These are phyloP conservation scores for Podaxis mareebaensis DNA, from an alignment of 768 basidiomycete genomes.

Conservation along the genomic window DNA sequence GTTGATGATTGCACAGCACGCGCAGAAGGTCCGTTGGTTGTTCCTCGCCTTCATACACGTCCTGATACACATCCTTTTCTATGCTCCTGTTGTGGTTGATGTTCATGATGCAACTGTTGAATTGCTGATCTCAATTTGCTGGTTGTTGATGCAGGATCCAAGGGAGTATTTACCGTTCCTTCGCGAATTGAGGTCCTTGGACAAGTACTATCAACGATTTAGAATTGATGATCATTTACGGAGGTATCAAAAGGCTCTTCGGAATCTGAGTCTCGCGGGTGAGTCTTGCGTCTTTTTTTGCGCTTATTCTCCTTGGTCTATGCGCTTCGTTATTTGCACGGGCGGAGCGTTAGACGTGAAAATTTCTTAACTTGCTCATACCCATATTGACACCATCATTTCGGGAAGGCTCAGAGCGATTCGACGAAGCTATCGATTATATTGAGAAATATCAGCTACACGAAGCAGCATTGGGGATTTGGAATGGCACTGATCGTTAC, in stretches of 20 bases:
- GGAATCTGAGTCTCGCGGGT: conserved; percentile 77
- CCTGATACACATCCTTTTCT: not conserved
- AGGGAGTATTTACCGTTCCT: conserved; percentile 98
- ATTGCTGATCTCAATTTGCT: conserved; percentile 5
- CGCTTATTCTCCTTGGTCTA: not conserved
- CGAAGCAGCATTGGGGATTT: conserved; percentile 71
- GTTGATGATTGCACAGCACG: conserved; percentile 93
- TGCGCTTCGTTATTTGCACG: not conserved
- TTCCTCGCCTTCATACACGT: not conserved
- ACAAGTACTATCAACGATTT: conserved; percentile 82
- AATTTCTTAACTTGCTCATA: not conserved
- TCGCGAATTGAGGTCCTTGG: conserved; percentile 79
- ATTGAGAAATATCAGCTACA: conserved; percentile 78
- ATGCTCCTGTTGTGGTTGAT: not conserved
- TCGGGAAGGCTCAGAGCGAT: conserved; percentile 59
- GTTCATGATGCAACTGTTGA: not conserved
- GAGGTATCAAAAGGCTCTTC: conserved; percentile 71
- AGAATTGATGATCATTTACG: conserved; percentile 91
- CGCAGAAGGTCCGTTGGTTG: conserved; percentile 76
- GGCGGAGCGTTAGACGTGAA: too few species aligned
- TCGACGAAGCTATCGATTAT: conserved; percentile 81
- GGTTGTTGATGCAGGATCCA: conserved; percentile 67
- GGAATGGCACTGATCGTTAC: conserved; percentile 65
- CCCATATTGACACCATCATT: conserved; percentile 2
- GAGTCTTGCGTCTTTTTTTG: conserved; percentile 10